Percentiles rank a stretch among this genome's conserved stretches.
These are phyloP conservation scores for Fusarium heterosporum DNA, from an alignment of 2,329 filamentous ascomycete genomes.

Conservation along the genomic window DNA sequence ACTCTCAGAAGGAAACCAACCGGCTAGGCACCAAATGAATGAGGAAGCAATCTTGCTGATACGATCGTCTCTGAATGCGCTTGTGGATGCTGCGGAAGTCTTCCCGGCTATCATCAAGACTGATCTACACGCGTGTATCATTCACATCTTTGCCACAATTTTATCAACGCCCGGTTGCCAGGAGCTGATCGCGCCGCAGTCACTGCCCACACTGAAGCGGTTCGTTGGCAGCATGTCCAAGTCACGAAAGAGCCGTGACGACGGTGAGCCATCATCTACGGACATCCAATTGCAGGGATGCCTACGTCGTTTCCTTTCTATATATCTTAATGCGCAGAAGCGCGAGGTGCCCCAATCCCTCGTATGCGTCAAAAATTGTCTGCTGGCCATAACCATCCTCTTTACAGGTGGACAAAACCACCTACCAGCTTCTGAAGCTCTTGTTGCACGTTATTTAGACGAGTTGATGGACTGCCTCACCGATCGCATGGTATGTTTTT, in stretches of 20 bases:
- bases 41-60: conserved; percentile 89
- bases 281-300: conserved; percentile 83
- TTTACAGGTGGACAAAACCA: conserved; percentile 83
- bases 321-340: conserved; percentile 80
- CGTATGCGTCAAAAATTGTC: conserved; percentile 90
- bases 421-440: conserved; percentile 78
- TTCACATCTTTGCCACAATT: conserved; percentile 96
- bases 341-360: conserved; percentile 81
- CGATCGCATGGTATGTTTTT: conserved; percentile 75
- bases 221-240: conserved; percentile 82
- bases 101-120: conserved; percentile 97
- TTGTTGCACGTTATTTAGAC: conserved; percentile 79
- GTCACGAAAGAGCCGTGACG: conserved; percentile 53
- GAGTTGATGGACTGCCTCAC: conserved; percentile 87
- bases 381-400: conserved; percentile 88
- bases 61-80: conserved; percentile 81
- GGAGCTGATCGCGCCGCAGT: conserved; percentile 86
- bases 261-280: conserved; percentile 61
- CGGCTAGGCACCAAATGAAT: conserved; percentile 80
- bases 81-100: conserved; percentile 94
- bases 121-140: conserved; percentile 93
- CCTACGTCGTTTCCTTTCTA: conserved; percentile 83
- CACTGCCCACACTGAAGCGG: conserved; percentile 89
- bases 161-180: conserved; percentile 87
- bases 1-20: conserved; percentile 73